phyloP scores from a whole-genome alignment of 192 early-diverging fungal species.

The Podila clonocystis region DNA sequence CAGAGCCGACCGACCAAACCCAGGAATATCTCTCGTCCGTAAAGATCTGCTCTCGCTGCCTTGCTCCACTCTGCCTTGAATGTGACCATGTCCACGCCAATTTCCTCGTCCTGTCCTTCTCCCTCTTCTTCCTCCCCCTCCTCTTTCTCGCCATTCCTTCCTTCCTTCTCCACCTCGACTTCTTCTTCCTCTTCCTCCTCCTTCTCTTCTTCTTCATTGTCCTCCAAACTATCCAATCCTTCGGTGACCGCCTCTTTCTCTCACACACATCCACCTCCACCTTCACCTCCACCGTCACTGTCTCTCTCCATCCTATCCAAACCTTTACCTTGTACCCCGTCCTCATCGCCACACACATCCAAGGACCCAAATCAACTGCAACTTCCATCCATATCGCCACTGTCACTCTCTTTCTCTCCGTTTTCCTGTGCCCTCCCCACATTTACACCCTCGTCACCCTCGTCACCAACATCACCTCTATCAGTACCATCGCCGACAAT shows the following conservation, averaged over 20 bases:
- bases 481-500: conserved; percentile 14
- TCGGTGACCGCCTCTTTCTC: background rate
- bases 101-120: conserved; percentile 1
- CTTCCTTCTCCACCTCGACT: conserved; percentile 8
- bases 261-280: background rate
- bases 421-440: conserved; percentile 32
- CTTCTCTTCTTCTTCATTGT: conserved; percentile 5
- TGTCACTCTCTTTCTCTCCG: conserved; percentile 30
- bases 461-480: conserved; percentile 7
- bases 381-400: conserved; percentile 20
- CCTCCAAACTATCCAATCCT: background rate
- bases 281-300: background rate
- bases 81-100: background rate
- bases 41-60: too few relatives aligned
- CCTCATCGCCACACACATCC: background rate
- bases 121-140: background rate
- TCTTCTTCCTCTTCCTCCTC: conserved; percentile 6
- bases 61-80: background rate
- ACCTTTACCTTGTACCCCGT: conserved; percentile 2
- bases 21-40: too few relatives aligned
- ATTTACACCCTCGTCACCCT: conserved; percentile 8
- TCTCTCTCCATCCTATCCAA: background rate
- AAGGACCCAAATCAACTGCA: conserved; percentile 20
- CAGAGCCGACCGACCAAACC: too few relatives aligned
- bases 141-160: conserved; percentile 3